These are phyloP conservation scores for Exophiala oligosperma DNA, from an alignment of 2,329 filamentous ascomycete genomes.

Conservation along the genomic window DNA sequence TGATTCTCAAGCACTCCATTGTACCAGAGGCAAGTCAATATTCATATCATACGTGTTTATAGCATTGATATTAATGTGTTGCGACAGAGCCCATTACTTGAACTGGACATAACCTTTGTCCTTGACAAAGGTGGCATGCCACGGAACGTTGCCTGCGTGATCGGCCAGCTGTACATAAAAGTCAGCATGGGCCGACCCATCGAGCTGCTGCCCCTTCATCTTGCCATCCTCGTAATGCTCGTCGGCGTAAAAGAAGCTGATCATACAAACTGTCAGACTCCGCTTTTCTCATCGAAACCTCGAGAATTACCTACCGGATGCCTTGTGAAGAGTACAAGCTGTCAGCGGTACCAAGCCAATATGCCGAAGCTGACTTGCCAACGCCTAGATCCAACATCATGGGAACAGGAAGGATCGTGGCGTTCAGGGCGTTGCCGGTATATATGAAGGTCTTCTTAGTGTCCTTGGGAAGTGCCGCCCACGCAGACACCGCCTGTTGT, in stretches of 20 bases:
- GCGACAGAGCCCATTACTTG: neutral
- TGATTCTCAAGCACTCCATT: neutral
- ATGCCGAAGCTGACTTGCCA: conserved; percentile 44
- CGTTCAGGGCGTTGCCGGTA: conserved; percentile 45
- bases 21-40: too few species aligned
- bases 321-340: conserved; percentile 33
- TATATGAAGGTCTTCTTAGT: conserved; percentile 41
- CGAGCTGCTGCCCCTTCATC: conserved; percentile 33
- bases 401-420: conserved; percentile 28
- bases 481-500: conserved; percentile 38
- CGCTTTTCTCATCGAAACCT: neutral
- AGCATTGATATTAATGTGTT: neutral
- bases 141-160: conserved; percentile 13
- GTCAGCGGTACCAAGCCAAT: conserved; percentile 34
- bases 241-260: conserved; percentile 55
- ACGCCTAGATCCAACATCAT: conserved; percentile 36
- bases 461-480: conserved; percentile 35
- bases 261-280: neutral
- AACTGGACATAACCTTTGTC: conserved; percentile 20
- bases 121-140: conserved; percentile 17
- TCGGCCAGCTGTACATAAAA: conserved; percentile 16
- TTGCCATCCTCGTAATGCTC: conserved; percentile 48
- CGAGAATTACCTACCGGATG: conserved; percentile 30
- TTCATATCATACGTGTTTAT: too few species aligned
- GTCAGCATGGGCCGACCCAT: conserved; percentile 34